Base-by-base conservation (phyloP, 495 filamentous ascomycete species). In the Viridothelium virens region DNA sequence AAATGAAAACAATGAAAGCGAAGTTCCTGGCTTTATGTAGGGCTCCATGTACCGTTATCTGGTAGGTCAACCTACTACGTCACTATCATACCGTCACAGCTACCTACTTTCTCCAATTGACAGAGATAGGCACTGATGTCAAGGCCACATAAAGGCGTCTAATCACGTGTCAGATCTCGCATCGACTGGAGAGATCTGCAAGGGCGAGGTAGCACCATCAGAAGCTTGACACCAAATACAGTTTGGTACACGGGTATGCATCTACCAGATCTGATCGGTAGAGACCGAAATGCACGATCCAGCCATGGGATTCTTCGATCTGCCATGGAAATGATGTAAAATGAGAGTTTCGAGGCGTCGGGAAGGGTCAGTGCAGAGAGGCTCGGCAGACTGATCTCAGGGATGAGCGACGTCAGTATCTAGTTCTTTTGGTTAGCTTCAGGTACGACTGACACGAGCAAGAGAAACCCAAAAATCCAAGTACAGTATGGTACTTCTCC, bases 301-400 rank as follows among this genome's bases (percentile, higher is more conserved):
- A 31, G 36, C 31, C 53, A 34, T 59, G 53, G 31, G 11, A 59
- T 59, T 59, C 36, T 36, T 59, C 53, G 53, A 59, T 59, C 53
- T 14, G 3, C 25, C 53, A 59, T 59, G 53, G 53, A 59, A 59
- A 59, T 59, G 53, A 59, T 59, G 53, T 18, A 59, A 59, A 59
- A 59, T 33, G 5, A 59, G 53, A 36, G 53, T 59, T 59, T 59
- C 53, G 18, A 18, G 53, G 53, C 53, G 53, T 59, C 53, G 53
- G 31, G 31, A 59, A 34, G 53, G 53, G 53, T 59, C 53, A 59
- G 53, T 59, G 53, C 53, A 59, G 53, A 31, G 25, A 36, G 53
- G 53, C 53, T 59, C 25, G 53, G 53, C 53, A 34, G 7, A 18
- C 18, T 36, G 3, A 3, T 36, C 18, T 36, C 53, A 59, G 53